A percentile compares a stretch with the other conserved stretches of the same genome.
Evolutionary conservation across 2,329 filamentous ascomycete genomes (phyloP).

Genomic region (Diplocarpon rosae): DNA sequence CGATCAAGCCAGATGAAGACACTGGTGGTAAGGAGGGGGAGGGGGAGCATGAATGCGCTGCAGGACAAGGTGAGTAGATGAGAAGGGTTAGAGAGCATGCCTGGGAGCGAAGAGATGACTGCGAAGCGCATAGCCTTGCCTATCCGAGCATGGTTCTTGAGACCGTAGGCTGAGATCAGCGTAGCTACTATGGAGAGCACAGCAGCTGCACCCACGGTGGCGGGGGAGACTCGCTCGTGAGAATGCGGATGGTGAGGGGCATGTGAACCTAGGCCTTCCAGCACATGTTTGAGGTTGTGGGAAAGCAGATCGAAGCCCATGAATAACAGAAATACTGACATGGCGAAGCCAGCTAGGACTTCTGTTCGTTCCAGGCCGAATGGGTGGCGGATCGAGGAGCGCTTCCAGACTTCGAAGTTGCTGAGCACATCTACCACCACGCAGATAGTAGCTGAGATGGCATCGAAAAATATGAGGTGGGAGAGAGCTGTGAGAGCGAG

Average conservation of each 20-base stretch:
- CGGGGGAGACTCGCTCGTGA: conserved; percentile 58
- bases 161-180: conserved; percentile 71
- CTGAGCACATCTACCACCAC: conserved; percentile 85
- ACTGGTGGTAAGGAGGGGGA: conserved; percentile 72
- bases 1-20: conserved; percentile 78
- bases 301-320: conserved; percentile 93
- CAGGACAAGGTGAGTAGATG: conserved; percentile 90
- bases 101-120: conserved; percentile 71
- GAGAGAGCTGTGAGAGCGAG: conserved; percentile 86
- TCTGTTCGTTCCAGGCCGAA: conserved; percentile 89
- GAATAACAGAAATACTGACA: conserved; percentile 94
- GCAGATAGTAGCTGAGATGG: conserved; percentile 81
- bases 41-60: conserved; percentile 65
- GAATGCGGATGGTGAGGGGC: conserved; percentile 59
- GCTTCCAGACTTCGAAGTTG: conserved; percentile 97
- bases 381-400: conserved; percentile 83
- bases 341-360: conserved; percentile 88
- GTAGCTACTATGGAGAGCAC: conserved; percentile 75
- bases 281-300: conserved; percentile 85
- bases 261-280: conserved; percentile 62
- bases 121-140: conserved; percentile 82
- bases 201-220: conserved; percentile 71
- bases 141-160: conserved; percentile 87
- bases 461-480: conserved; percentile 91
- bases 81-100: conserved; percentile 84